Percentiles rank a stretch among this genome's conserved stretches.
phyloP scores from a whole-genome alignment of 345 rosid genomes.

The Pugionium dolabratum region DNA sequence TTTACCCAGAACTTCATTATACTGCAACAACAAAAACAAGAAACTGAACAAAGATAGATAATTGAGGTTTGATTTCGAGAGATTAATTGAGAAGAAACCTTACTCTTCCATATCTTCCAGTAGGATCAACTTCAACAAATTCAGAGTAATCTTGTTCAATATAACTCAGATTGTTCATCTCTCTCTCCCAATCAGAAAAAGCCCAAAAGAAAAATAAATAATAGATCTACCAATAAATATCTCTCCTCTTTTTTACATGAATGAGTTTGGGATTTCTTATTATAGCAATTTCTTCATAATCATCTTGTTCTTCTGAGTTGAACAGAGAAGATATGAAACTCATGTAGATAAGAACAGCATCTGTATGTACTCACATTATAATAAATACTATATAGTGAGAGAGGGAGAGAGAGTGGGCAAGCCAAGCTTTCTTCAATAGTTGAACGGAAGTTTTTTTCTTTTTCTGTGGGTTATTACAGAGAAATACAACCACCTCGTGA shows the following conservation, averaged over 20 bases:
- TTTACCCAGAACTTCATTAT: constrained; percentile 90
- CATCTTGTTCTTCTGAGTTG: constrained; percentile 28
- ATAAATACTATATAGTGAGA: constrained; percentile 22
- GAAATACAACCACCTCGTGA: constrained; percentile 36
- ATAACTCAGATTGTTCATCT: constrained; percentile 68
- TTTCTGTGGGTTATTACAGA: constrained; percentile 7
- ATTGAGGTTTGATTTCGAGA: constrained; percentile 19
- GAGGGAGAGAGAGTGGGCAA: constrained; percentile 2
- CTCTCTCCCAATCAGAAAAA: constrained; percentile 31
- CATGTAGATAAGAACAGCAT: constrained; percentile 31
- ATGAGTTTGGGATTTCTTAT: constrained; percentile 29
- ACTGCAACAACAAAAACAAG: constrained; percentile 55
- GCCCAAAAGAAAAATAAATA: neutral
- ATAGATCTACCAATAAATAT: constrained; percentile 32
- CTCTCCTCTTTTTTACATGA: constrained; percentile 1
- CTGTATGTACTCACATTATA: constrained; percentile 27
- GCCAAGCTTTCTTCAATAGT: constrained; percentile 32
- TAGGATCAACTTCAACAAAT: constrained; percentile 97
- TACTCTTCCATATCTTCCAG: constrained; percentile 99
- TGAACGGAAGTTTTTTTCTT: constrained; percentile 18
- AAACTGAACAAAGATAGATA: constrained; percentile 12
- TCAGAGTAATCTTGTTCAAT: constrained; percentile 65
- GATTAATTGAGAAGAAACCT: constrained; percentile 16
- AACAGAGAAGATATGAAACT: constrained; percentile 27
- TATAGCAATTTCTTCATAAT: constrained; percentile 25